Percentiles rank a stretch among this genome's conserved stretches.
phyloP scores from a whole-genome alignment of 306 rosid species.

The Begonia fuchsioides region DNA sequence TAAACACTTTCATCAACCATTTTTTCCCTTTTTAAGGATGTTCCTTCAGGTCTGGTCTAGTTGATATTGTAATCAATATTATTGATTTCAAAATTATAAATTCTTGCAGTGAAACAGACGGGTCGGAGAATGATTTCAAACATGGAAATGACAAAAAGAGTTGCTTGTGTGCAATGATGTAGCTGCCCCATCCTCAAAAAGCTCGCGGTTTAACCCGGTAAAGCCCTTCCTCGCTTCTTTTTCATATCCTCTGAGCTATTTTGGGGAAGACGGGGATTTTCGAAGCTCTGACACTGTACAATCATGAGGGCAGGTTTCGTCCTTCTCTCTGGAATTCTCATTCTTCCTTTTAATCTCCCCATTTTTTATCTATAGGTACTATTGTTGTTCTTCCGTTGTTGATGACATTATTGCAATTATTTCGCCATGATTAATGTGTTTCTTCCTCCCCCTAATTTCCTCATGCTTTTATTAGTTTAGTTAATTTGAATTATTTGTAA shows the following conservation, averaged over 20 bases:
- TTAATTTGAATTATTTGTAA: too few species aligned
- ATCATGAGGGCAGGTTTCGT: constrained; percentile 9
- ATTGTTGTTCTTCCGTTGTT: constrained; percentile 35
- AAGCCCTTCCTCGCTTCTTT: constrained; percentile 9
- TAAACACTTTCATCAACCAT: too few species aligned
- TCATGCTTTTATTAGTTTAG: too few species aligned
- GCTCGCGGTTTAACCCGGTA: not conserved
- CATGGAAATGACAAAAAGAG: constrained; percentile 51
- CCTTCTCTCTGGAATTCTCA: constrained; percentile 25
- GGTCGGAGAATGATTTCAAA: constrained; percentile 78
- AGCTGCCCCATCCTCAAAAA: constrained; percentile 17
- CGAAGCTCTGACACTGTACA: constrained; percentile 13
- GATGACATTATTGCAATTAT: constrained; percentile 33
- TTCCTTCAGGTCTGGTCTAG: too few species aligned
- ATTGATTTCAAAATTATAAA: constrained; percentile 20
- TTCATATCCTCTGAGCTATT: not conserved
- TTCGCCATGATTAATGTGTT: constrained; percentile 22
- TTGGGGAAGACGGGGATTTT: constrained; percentile 22
- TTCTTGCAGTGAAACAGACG: constrained; percentile 66
- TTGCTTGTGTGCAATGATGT: constrained; percentile 81
- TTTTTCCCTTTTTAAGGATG: too few species aligned
- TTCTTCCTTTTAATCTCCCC: constrained; percentile 49
- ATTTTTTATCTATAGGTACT: constrained; percentile 31
- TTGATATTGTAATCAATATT: not conserved
- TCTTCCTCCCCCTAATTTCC: too few species aligned